Evolutionary conservation across 345 rosid genomes (phyloP), one percentile per base, ranked within the genome.

Genomic region (Psidium guajava): DNA sequence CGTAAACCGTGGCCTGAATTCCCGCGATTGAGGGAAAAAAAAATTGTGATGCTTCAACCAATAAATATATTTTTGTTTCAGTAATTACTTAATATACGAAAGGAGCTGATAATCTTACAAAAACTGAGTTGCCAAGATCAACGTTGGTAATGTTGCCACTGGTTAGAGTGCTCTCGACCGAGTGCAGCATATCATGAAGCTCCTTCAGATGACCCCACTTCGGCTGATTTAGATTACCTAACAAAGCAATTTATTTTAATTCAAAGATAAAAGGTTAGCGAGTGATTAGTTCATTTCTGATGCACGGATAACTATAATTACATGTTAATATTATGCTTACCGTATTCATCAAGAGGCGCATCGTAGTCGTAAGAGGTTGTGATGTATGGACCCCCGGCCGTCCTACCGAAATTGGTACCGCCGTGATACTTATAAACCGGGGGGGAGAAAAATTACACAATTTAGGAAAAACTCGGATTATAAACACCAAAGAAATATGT

Each of bases 201-300:
- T 92, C 90, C 93, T 92, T 96, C 89, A 94, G 86, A 53, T 96
- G 98, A 5, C 97, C 99, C 88, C 90, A 95, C 83, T 95, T 94
- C 2, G 99, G 98, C 83, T 96, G 95, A 86, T 96, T 95, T 85
- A 92, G 58, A 85, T 90, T 93, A 42, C 98, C 97, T 94, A 49
- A 49, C 44, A 13, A 11, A 6, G 49, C 24, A 54, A 20, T 36
- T 54, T 2, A 84, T 16, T 54, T 25, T 24, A 1, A 84, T 25
- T 53, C 6, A 32, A 9, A 7, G 7, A 13, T 1, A 14, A 13
- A 49, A 82, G 54, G 11, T 24, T 21, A 28, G 82, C 18, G 20
- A 22, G 5, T 42, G 22, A 64, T 64, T 32, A 32, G 40, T 52
- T 21, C 3, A 10, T 2, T 69, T n/a, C 22, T 20, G 8, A 16